A percentile compares a stretch with the other conserved stretches of the same genome.
These are phyloP conservation scores for Sorghum bicolor DNA, from an alignment of 176 grass and related monocot species.

Conservation along the genomic window Sorghum_bicolor_NCBIv3 NC_012875.2:40435001-40435500, in stretches of 20 bases:
- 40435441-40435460: not conserved
- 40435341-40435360: not conserved
- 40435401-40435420: not conserved
- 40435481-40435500: not conserved
- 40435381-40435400: not conserved
- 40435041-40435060: not conserved
- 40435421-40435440: not conserved
- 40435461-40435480: not conserved
- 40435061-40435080: not conserved
- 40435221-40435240: not conserved
- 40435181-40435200: conserved; percentile 15
- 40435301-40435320: not conserved
- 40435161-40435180: conserved; percentile 38
- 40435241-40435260: not conserved
- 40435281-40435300: not conserved
- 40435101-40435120: conserved; percentile 98
- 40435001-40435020: conserved; percentile 46
- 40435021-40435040: conserved; percentile 19
- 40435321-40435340: not conserved
- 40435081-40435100: conserved; percentile 98
- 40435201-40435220: not conserved
- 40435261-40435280: not conserved
- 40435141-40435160: conserved; percentile 98
- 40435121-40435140: conserved; percentile 99
- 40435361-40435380: not conserved